Evolutionary conservation across 2,329 filamentous ascomycete species (phyloP).

Genomic region (Botrytis aclada): DNA sequence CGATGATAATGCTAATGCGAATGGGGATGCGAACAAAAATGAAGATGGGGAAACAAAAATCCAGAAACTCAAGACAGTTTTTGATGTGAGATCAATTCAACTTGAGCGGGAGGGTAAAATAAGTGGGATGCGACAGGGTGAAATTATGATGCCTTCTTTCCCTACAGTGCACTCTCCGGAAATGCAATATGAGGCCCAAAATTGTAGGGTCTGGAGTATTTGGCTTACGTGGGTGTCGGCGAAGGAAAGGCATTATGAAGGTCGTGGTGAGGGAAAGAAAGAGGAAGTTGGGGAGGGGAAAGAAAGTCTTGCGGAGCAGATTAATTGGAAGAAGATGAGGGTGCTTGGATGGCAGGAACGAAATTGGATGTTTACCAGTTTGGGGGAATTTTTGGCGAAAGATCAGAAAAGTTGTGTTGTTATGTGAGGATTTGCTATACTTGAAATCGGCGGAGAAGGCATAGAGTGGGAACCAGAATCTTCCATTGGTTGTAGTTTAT

Average conservation of each 20-base stretch:
- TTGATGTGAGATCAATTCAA: neutral
- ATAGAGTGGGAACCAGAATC: neutral
- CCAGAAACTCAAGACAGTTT: neutral
- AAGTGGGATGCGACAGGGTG: conserved; percentile 1
- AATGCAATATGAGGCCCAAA: neutral
- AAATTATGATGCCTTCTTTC: neutral
- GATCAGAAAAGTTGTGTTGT: neutral
- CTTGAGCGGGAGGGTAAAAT: neutral
- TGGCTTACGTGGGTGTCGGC: neutral
- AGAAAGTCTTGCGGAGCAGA: neutral
- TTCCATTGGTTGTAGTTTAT: neutral
- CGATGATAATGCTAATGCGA: neutral
- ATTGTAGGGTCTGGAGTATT: neutral
- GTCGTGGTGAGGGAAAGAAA: neutral
- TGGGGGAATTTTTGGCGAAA: neutral
- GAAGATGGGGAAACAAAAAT: neutral
- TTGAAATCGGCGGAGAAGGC: neutral
- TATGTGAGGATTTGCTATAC: neutral
- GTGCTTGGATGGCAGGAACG: neutral
- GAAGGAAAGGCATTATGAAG: neutral
- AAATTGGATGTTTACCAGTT: neutral
- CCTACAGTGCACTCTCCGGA: neutral
- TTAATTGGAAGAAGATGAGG: neutral
- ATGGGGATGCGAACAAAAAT: neutral
- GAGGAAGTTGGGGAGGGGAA: neutral